A percentile compares a stretch with the other conserved stretches of the same genome.
These are phyloP conservation scores for Cydonia oblonga DNA, from an alignment of 331 rosid species.

Conservation along the genomic window DNA sequence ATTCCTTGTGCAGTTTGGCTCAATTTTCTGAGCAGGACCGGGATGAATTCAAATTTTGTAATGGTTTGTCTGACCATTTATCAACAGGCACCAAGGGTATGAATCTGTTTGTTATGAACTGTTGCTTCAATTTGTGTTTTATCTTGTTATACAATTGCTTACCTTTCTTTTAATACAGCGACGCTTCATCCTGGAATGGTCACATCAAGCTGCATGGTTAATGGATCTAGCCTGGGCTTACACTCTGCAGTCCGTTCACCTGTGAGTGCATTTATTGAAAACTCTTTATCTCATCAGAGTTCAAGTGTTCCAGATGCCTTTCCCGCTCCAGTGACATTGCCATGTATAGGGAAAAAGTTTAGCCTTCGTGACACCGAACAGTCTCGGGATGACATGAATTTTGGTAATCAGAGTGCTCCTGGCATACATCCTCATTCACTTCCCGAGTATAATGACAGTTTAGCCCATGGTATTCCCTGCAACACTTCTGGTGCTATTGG, in stretches of 20 bases:
- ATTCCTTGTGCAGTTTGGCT: conserved; percentile 44
- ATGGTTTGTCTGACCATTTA: conserved; percentile 34
- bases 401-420: conserved; percentile 31
- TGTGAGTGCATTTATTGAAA: conserved; percentile 34
- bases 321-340: conserved; percentile 33
- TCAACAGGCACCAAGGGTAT: conserved; percentile 42
- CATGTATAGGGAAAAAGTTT: conserved; percentile 30
- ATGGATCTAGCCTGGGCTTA: conserved; percentile 43
- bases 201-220: conserved; percentile 37
- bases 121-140: conserved; percentile 7
- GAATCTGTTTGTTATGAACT: conserved; percentile 6
- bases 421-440: conserved; percentile 65
- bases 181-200: conserved; percentile 37
- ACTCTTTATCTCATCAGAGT: conserved; percentile 33
- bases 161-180: conserved; percentile 24
- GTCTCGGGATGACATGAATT: conserved; percentile 38
- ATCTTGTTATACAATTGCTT: conserved; percentile 5
- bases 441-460: conserved; percentile 53
- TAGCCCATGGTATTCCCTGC: conserved; percentile 47
- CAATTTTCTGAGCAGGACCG: conserved; percentile 44
- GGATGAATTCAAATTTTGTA: conserved; percentile 44
- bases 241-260: conserved; percentile 38
- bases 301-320: conserved; percentile 36
- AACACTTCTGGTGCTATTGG: conserved; percentile 31
- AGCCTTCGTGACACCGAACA: conserved; percentile 34